phyloP scores from a whole-genome alignment of 768 basidiomycete species.

The Kwoniella bestiolae region DNA sequence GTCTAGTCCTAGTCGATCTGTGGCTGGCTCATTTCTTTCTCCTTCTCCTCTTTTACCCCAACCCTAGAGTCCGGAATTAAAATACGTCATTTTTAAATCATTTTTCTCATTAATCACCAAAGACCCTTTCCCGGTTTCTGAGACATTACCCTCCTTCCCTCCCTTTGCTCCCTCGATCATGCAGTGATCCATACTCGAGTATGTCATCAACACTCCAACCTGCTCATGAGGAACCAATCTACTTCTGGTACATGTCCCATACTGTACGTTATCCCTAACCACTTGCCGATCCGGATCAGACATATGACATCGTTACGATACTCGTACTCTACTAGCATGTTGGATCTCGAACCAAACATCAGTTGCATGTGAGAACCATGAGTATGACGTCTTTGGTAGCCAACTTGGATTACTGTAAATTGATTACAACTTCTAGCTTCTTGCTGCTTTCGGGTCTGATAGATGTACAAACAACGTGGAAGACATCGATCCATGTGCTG shows the following conservation, averaged over 20 bases:
- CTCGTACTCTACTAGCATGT: too few species aligned
- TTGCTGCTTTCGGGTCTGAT: too few species aligned
- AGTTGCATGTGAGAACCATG: too few species aligned
- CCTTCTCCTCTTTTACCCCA: not conserved
- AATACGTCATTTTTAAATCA: not conserved
- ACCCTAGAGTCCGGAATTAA: not conserved
- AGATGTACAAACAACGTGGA: too few species aligned
- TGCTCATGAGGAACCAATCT: too few species aligned
- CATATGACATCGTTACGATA: not conserved
- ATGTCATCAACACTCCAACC: not conserved
- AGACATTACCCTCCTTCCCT: not conserved
- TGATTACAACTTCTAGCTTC: too few species aligned
- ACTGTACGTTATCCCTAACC: not conserved
- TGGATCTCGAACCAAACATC: too few species aligned
- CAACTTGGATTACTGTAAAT: too few species aligned
- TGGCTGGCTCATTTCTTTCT: slow-evolving; percentile 7
- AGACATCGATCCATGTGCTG: too few species aligned
- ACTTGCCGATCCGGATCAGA: not conserved
- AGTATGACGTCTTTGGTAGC: too few species aligned
- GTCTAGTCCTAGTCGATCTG: slow-evolving; percentile 13
- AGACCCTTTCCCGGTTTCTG: not conserved
- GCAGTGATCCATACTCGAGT: not conserved
- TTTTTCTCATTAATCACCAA: slow-evolving; percentile 3
- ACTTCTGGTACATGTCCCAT: not conserved
- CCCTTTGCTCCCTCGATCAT: not conserved